Conservation (phyloP, 2,329 filamentous ascomycete genomes). For the Sodiomyces alkalinus region DNA sequence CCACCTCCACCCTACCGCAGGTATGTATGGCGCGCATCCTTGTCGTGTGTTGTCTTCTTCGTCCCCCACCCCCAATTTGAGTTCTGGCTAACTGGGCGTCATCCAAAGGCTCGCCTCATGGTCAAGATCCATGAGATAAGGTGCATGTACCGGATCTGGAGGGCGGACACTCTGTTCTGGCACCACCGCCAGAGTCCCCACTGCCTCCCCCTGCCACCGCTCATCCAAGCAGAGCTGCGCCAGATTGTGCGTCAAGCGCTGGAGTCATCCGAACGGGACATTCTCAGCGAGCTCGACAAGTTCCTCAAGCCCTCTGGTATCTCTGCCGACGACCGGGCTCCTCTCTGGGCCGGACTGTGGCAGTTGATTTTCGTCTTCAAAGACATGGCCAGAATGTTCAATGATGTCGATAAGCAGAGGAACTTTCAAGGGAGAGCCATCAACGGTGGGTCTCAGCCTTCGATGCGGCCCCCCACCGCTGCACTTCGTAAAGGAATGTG, state of each 20-base stretch:
- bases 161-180: slow-evolving; percentile 25
- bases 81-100: background rate
- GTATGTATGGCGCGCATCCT: background rate
- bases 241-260: slow-evolving; percentile 22
- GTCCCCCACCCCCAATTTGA: too few species aligned
- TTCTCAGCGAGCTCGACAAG: slow-evolving; percentile 24
- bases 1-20: slow-evolving; percentile 1
- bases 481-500: too few species aligned
- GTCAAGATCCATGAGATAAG: slow-evolving; percentile 28
- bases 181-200: slow-evolving; percentile 11
- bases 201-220: slow-evolving; percentile 16
- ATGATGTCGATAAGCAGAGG: slow-evolving; percentile 5
- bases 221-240: slow-evolving; percentile 23
- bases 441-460: background rate
- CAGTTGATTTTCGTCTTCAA: slow-evolving; percentile 33
- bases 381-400: slow-evolving; percentile 20
- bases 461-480: background rate
- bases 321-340: slow-evolving; percentile 20
- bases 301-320: slow-evolving; percentile 11
- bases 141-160: slow-evolving; percentile 35
- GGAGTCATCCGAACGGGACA: slow-evolving; percentile 20
- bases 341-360: slow-evolving; percentile 34
- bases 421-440: too few species aligned
- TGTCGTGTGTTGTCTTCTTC: background rate
- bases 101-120: slow-evolving; percentile 17